phyloP scores from a whole-genome alignment of 164 flowering plant species.

The Magnolia officinalis region DNA sequence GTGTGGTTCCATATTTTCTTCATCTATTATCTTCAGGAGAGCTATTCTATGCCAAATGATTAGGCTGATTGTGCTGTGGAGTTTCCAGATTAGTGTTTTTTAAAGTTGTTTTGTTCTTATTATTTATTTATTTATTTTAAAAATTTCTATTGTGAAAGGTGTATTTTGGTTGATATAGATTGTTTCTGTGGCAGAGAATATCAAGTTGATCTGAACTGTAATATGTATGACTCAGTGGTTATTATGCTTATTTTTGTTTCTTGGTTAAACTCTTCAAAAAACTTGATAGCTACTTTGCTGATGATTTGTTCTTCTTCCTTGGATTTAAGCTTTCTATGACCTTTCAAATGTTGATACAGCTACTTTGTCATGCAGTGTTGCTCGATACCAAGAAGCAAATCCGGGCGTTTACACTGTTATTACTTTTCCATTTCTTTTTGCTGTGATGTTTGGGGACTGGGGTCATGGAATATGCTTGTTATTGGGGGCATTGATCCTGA shows the following conservation, averaged over 20 bases:
- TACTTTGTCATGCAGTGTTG: conserved; percentile 63
- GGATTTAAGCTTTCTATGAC: neutral
- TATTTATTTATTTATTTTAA: too few species aligned
- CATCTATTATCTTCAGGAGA: neutral
- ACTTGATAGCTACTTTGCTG: neutral
- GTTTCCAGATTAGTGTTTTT: too few species aligned
- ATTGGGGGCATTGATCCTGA: conserved; percentile 72
- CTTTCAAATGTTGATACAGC: conserved; percentile 11
- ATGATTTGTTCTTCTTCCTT: neutral
- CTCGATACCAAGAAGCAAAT: conserved; percentile 94
- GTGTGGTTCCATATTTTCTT: neutral
- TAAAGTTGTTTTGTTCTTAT: too few species aligned
- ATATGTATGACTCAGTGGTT: conserved; percentile 2
- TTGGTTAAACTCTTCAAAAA: neutral
- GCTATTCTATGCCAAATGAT: neutral
- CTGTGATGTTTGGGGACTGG: conserved; percentile 99
- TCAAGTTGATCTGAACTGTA: neutral
- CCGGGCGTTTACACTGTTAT: conserved; percentile 87
- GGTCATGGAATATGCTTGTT: conserved; percentile 97
- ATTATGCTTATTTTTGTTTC: neutral
- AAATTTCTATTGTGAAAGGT: too few species aligned
- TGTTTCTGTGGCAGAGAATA: neutral
- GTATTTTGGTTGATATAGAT: too few species aligned
- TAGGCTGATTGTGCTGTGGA: neutral
- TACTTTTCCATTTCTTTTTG: conserved; percentile 99